Evolutionary conservation across 345 rosid genomes (phyloP).

Genomic region (Rubroshorea leprosula): DNA sequence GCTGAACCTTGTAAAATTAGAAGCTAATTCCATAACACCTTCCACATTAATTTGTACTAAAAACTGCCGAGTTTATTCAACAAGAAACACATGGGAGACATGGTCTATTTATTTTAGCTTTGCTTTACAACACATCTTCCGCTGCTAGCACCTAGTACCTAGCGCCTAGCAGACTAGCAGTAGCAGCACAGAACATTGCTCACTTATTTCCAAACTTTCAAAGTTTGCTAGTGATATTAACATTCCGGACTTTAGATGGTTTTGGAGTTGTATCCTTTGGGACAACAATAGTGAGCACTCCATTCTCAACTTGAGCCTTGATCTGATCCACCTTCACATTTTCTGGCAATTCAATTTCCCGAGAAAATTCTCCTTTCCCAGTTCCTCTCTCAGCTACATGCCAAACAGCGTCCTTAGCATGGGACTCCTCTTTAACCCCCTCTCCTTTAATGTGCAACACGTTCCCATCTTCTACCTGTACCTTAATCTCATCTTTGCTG

Average conservation of each 20-base stretch:
- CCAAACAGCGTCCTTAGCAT: constrained; percentile 38
- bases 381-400: constrained; percentile 63
- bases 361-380: constrained; percentile 42
- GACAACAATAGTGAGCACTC: constrained; percentile 48
- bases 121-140: too few species aligned
- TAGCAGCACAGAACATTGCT: too few species aligned
- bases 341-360: constrained; percentile 70
- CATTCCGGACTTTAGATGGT: constrained; percentile 41
- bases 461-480: constrained; percentile 63
- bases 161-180: too few species aligned
- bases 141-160: too few species aligned
- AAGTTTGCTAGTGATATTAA: constrained; percentile 56
- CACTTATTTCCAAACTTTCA: too few species aligned
- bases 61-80: too few species aligned
- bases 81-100: too few species aligned
- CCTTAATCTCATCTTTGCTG: constrained; percentile 61
- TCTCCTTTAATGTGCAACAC: constrained; percentile 53
- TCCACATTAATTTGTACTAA: too few species aligned
- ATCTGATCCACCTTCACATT: constrained; percentile 62
- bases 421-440: constrained; percentile 32
- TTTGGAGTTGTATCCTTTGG: constrained; percentile 52
- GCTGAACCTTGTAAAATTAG: too few species aligned
- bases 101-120: too few species aligned
- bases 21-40: too few species aligned
- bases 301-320: constrained; percentile 71